Evolutionary conservation across 2,329 filamentous ascomycete species (phyloP).

Genomic region (Arthroderma uncinatum): DNA sequence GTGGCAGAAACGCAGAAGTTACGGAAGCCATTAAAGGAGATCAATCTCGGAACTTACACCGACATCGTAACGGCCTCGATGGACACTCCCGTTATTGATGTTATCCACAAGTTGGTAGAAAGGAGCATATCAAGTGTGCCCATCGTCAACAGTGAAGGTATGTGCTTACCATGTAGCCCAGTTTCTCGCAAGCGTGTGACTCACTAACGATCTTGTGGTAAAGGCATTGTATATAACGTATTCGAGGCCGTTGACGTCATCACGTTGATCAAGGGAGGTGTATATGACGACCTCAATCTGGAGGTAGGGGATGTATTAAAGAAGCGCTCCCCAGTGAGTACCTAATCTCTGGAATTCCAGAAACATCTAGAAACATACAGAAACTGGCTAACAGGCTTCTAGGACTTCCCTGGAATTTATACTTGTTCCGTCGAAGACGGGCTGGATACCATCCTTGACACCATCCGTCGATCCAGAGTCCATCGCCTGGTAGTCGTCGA

Average conservation of each 20-base stretch:
- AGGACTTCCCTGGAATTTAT: conserved; percentile 92
- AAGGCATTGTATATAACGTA: conserved; percentile 72
- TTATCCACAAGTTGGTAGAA: conserved; percentile 86
- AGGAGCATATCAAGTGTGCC: conserved; percentile 91
- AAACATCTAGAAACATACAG: background rate
- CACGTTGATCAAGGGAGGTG: conserved; percentile 82
- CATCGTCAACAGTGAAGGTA: conserved; percentile 63
- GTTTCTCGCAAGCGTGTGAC: background rate
- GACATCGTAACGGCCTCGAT: conserved; percentile 74
- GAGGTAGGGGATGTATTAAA: conserved; percentile 81
- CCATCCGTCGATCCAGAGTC: conserved; percentile 85
- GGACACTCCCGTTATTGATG: conserved; percentile 83
- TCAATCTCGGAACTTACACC: conserved; percentile 74
- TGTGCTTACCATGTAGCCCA: background rate
- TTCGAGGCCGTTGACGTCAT: conserved; percentile 98
- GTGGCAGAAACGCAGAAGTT: conserved; percentile 76
- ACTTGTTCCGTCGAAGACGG: conserved; percentile 87
- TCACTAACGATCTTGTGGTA: background rate
- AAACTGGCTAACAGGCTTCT: background rate
- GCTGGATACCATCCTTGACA: conserved; percentile 92
- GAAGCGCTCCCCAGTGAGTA: conserved; percentile 61
- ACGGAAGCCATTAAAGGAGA: conserved; percentile 73
- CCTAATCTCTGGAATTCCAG: background rate
- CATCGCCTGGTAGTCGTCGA: conserved; percentile 90
- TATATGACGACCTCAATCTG: conserved; percentile 79